These are phyloP conservation scores for Lachancea lanzarotensis DNA, from an alignment of 805 yeast genomes.

Conservation along the genomic window DNA sequence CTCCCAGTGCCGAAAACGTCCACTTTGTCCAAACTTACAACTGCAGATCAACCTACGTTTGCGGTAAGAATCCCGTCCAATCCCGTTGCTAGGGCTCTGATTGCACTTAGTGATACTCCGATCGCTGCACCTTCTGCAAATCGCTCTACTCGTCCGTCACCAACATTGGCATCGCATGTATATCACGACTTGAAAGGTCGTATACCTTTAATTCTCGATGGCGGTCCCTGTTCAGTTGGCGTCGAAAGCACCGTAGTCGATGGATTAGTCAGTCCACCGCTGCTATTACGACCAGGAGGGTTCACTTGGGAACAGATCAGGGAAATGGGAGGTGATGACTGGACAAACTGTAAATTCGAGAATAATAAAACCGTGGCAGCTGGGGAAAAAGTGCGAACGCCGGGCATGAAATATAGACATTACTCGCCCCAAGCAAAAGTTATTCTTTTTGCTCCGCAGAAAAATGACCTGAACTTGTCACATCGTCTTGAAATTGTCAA, in stretches of 20 bases:
- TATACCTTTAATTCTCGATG: slow-evolving; percentile 83
- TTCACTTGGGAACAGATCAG: slow-evolving; percentile 71
- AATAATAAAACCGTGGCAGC: slow-evolving; percentile 49
- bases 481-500: slow-evolving; percentile 27
- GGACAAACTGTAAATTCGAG: slow-evolving; percentile 61
- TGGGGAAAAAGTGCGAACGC: slow-evolving; percentile 79
- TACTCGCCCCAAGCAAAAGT: slow-evolving; percentile 90
- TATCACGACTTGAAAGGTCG: slow-evolving; percentile 68
- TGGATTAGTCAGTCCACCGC: slow-evolving; percentile 79
- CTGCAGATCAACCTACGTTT: slow-evolving; percentile 83
- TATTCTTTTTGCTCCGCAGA: slow-evolving; percentile 49
- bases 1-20: slow-evolving; percentile 50
- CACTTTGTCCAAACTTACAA: slow-evolving; percentile 65
- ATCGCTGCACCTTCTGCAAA: slow-evolving; percentile 98
- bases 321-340: slow-evolving; percentile 54
- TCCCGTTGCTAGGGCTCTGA: slow-evolving; percentile 85
- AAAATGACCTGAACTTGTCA: slow-evolving; percentile 32
- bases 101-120: slow-evolving; percentile 78
- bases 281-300: slow-evolving; percentile 92
- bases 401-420: slow-evolving; percentile 97
- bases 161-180: slow-evolving; percentile 85
- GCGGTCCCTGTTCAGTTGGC: slow-evolving; percentile 84
- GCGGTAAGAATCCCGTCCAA: slow-evolving; percentile 88
- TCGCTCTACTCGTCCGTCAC: slow-evolving; percentile 91
- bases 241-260: slow-evolving; percentile 93